phyloP scores from a whole-genome alignment of 345 rosid species.

The Pugionium dolabratum region DNA sequence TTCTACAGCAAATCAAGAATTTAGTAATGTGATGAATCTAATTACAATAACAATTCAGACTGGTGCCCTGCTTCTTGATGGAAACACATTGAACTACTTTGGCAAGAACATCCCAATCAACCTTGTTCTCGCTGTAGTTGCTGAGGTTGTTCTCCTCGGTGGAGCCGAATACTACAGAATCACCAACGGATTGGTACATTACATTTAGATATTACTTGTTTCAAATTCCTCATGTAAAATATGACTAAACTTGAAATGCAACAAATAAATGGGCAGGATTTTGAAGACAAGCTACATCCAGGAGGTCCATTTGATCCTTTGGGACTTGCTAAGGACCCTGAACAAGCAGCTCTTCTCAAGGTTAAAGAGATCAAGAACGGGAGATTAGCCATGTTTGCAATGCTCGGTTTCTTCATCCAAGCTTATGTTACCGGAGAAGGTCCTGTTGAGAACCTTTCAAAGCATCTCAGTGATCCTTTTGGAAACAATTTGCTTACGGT shows the following conservation, averaged over 20 bases:
- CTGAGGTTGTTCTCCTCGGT: conserved; percentile 86
- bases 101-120: conserved; percentile 91
- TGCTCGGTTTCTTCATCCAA: conserved; percentile 85
- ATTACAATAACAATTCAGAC: conserved; percentile 52
- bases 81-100: conserved; percentile 92
- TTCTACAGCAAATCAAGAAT: conserved; percentile 7
- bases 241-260: conserved; percentile 1
- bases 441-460: conserved; percentile 87
- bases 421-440: conserved; percentile 97
- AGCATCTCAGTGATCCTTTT: conserved; percentile 95
- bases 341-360: conserved; percentile 87
- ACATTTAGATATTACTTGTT: neutral
- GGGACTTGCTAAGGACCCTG: conserved; percentile 91
- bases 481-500: conserved; percentile 98
- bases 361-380: conserved; percentile 98
- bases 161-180: conserved; percentile 99
- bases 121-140: conserved; percentile 69
- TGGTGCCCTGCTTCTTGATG: conserved; percentile 95
- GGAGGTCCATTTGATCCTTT: conserved; percentile 98
- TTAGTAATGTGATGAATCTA: conserved; percentile 1
- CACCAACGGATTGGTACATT: conserved; percentile 78
- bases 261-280: conserved; percentile 46
- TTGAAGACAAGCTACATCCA: conserved; percentile 97
- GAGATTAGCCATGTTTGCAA: conserved; percentile 92
- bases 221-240: neutral